phyloP scores from a whole-genome alignment of 1,284 basidiomycete species.

The Ustilago tritici region DNA sequence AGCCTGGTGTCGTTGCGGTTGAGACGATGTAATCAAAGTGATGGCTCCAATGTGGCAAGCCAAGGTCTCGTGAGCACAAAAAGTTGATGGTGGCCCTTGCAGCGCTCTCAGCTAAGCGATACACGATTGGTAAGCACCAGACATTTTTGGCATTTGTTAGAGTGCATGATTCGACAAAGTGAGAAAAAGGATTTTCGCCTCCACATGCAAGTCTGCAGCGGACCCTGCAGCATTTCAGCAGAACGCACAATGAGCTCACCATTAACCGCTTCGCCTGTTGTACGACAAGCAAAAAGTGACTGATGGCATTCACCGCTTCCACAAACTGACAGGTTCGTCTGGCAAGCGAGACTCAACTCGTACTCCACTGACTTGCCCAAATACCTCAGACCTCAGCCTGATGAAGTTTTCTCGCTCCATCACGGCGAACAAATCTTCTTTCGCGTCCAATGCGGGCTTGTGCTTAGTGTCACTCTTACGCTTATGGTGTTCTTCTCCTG shows the following conservation, averaged over 20 bases:
- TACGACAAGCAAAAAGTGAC: constrained; percentile 11
- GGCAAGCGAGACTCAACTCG: neutral
- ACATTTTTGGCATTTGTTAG: neutral
- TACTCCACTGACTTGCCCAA: neutral
- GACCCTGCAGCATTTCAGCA: constrained; percentile 32
- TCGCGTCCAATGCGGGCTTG: constrained; percentile 9
- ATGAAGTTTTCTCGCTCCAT: neutral
- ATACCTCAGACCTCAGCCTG: neutral
- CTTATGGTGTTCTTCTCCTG: neutral
- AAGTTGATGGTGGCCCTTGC: constrained; percentile 29
- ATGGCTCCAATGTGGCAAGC: neutral
- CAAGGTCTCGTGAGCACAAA: constrained; percentile 3
- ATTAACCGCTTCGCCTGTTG: neutral
- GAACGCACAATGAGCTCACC: constrained; percentile 46
- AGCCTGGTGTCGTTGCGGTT: neutral
- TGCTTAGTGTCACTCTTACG: neutral
- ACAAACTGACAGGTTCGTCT: neutral
- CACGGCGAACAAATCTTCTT: neutral
- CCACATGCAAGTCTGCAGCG: constrained; percentile 29
- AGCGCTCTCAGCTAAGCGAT: constrained; percentile 33
- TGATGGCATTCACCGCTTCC: constrained; percentile 1
- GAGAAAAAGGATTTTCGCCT: neutral
- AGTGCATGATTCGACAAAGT: neutral
- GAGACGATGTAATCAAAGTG: neutral
- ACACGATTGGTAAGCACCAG: constrained; percentile 31